phyloP scores from a whole-genome alignment of 176 grass and related monocot species.

The Canna indica region DNA sequence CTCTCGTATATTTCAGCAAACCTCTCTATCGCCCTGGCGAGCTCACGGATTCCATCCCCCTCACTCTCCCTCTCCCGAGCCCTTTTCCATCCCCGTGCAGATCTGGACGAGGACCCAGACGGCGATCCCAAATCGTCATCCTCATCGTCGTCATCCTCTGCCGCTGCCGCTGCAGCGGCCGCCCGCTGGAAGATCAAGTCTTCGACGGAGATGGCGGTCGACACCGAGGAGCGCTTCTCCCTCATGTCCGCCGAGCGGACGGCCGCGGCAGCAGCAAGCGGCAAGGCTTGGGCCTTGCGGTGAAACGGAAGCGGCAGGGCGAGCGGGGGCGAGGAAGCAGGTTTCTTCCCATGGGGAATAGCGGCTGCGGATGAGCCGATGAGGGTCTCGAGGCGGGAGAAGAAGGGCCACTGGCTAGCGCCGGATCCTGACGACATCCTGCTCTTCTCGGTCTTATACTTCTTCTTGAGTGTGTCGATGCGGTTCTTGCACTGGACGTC shows the following conservation, averaged over 20 bases:
- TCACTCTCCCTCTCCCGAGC: not conserved
- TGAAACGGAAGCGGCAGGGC: conserved; percentile 23
- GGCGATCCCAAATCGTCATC: conserved; percentile 23
- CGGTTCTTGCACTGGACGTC: conserved; percentile 99
- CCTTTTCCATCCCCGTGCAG: conserved; percentile 26
- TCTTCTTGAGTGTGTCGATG: conserved; percentile 98
- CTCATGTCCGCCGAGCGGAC: not conserved
- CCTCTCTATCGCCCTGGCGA: conserved; percentile 61
- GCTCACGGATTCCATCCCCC: conserved; percentile 43
- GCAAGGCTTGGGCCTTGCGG: conserved; percentile 7
- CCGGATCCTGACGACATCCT: conserved; percentile 21
- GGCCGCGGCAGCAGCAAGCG: not conserved
- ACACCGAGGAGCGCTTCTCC: conserved; percentile 2
- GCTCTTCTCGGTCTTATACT: conserved; percentile 85
- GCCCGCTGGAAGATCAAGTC: conserved; percentile 23
- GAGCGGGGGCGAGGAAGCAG: conserved; percentile 23
- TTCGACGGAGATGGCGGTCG: conserved; percentile 25
- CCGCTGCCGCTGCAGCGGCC: conserved; percentile 30
- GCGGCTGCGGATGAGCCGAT: conserved; percentile 35
- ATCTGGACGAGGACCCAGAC: conserved; percentile 41
- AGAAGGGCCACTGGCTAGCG: conserved; percentile 64
- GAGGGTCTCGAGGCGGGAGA: conserved; percentile 57
- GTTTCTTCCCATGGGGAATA: conserved; percentile 24
- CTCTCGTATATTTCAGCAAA: conserved; percentile 89
- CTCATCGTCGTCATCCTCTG: conserved; percentile 24